Base-by-base conservation (phyloP, 257 asterid genomes). In the Marsdenia floribunda region DNA sequence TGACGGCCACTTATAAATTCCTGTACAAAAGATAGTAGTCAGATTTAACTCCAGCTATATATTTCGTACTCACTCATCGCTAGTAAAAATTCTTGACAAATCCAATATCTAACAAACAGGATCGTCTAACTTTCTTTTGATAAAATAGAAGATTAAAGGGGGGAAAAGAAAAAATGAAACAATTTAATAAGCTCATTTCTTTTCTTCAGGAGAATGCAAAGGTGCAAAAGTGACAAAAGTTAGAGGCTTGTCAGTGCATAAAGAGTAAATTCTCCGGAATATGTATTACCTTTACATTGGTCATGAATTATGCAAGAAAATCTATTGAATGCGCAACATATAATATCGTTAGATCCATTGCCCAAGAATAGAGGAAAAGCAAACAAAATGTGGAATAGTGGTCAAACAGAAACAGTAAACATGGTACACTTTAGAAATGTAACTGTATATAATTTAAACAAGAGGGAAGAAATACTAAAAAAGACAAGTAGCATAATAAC, bases 1-100 rank as follows among this genome's bases (percentile, higher is more conserved):
- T 85, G 80, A 75, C 84, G 96, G 38, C 86, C 86, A 74, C 84
- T 82, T 8, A 86, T 85, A 78, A 88, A 89, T 75, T 91, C 92
- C 97, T 91, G 91, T 71, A 83, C 16, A 71, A 14, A 65, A 75
- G 1, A 40, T 35, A 29, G 21, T 37, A 38, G 19, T 47, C 37
- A 74, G 63, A 2, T 61, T 61, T 71, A 44, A 42, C 65, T 50
- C 55, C 58, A 61, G 35, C 57, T 63, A 65, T 16, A 70, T 11
- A 3, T 60, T 42, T 60, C 21, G 11, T 26, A 24, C 63, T 70
- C 24, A 8, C 16, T 4, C 4, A 44, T 14, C 19, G 6, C 3
- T 19, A 6, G 60, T 54, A 21, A 19, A 21, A 54, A 54, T 54
- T 54, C 6, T 54, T 54, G 24, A 19, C 26, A 54, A 54, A 54